Base-by-base conservation (phyloP, 2,329 filamentous ascomycete genomes). In the Chaetomiaceae sp. region DNA sequence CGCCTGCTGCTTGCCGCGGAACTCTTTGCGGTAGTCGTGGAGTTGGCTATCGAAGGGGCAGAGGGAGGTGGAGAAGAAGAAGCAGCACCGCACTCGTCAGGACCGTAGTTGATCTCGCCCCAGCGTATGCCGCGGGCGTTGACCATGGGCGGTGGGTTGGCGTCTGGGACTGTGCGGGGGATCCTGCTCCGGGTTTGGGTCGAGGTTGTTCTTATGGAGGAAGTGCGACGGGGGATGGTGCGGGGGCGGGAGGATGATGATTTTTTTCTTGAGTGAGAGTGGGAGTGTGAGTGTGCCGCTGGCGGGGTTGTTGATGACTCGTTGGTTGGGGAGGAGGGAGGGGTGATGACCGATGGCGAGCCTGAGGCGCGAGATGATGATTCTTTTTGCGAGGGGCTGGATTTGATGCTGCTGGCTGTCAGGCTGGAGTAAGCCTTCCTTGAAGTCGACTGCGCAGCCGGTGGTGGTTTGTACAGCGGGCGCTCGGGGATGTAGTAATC, bases 401-500 rank as follows among this genome's bases (percentile, higher is more conserved):
- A 23, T 29, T 33, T 25, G n/a, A n/a, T n/a, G 61, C 17, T 42
- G 11, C 20, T 43, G 38, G 23, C 4, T 14, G 33, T 37, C 36
- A 39, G 50, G 29, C 12, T 29, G 3, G 42, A 37, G 17, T 33
- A 9, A 5, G 38, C 8, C 29, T 39, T 47, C 8, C 14, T 20
- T 4, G 36, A 29, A 1, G 38, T 34, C 2, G 22, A 29, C 7
- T 45, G 27, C 12, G 44, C 29, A 1, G 34, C n/a, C n/a, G n/a
- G 12, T 6, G 48, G 47, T 12, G 40, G 49, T 4, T 44, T 49
- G 23, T 56, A 51, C 4, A 51, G 51, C 3, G 57, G 51, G 11
- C 39, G 39, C 14, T 79, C 74, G 0, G 73, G 70, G 1, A 68
- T 64, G 58, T 82, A 82, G 56, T 73, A 77, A 2, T 68, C 49